phyloP scores from a whole-genome alignment of 192 early-diverging fungal genomes.

The Phycomyces nitens region DNA sequence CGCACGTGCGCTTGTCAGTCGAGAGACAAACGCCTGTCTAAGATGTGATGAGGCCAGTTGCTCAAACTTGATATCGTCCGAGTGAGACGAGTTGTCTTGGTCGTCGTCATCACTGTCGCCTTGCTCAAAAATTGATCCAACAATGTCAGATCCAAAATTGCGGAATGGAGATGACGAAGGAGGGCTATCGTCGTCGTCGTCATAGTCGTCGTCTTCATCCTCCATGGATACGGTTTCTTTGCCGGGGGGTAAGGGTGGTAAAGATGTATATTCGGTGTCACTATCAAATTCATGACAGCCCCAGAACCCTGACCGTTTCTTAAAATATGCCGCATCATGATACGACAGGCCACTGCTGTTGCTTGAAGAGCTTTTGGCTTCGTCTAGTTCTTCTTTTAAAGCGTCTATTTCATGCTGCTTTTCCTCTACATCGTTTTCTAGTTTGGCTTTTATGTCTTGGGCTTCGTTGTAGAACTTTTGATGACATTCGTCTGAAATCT shows the following conservation, averaged over 20 bases:
- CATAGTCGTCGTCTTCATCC: not conserved
- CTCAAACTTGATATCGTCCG: slow-evolving; percentile 29
- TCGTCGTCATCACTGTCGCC: slow-evolving; percentile 5
- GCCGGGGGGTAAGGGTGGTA: not conserved
- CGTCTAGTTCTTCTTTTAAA: slow-evolving; percentile 15
- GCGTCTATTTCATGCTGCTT: slow-evolving; percentile 20
- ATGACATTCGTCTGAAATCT: slow-evolving; percentile 24
- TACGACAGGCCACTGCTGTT: not conserved
- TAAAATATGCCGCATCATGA: slow-evolving; percentile 8
- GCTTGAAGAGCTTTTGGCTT: slow-evolving; percentile 1
- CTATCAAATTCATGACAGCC: slow-evolving; percentile 13
- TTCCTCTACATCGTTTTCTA: slow-evolving; percentile 17
- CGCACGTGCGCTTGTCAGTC: slow-evolving; percentile 38
- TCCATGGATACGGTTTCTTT: not conserved
- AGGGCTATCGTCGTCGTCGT: not conserved
- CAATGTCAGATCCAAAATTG: not conserved
- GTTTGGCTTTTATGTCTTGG: slow-evolving; percentile 2
- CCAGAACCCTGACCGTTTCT: slow-evolving; percentile 11
- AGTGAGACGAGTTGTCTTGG: slow-evolving; percentile 1
- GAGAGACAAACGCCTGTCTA: slow-evolving; percentile 34
- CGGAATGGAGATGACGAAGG: not conserved
- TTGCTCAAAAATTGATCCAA: not conserved
- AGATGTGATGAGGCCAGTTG: slow-evolving; percentile 33
- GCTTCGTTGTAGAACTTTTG: slow-evolving; percentile 21
- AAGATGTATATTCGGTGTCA: slow-evolving; percentile 14